A percentile compares a stretch with the other conserved stretches of the same genome.
These are phyloP conservation scores for Prunus persica DNA, from an alignment of 306 rosid genomes.

Conservation along the genomic window Prunus_persica_NCBIv2 NC_034009.1:44161501-44162000, in stretches of 20 bases:
- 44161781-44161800: not conserved
- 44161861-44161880: too few species aligned
- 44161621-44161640: not conserved
- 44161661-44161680: constrained; percentile 3
- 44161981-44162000: too few species aligned
- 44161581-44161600: not conserved
- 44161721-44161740: not conserved
- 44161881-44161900: too few species aligned
- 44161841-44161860: too few species aligned
- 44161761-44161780: too few species aligned
- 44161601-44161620: not conserved
- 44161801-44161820: too few species aligned
- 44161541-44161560: not conserved
- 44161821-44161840: not conserved
- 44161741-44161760: too few species aligned
- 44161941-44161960: too few species aligned
- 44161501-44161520: not conserved
- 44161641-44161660: not conserved
- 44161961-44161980: too few species aligned
- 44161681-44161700: not conserved
- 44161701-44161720: not conserved
- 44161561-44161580: not conserved
- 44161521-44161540: constrained; percentile 1
- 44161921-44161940: too few species aligned
- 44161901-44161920: too few species aligned